Evolutionary conservation across 2,329 filamentous ascomycete genomes (phyloP), one percentile per base, ranked within the genome.

Genomic region (Cytospora schulzeri): DNA sequence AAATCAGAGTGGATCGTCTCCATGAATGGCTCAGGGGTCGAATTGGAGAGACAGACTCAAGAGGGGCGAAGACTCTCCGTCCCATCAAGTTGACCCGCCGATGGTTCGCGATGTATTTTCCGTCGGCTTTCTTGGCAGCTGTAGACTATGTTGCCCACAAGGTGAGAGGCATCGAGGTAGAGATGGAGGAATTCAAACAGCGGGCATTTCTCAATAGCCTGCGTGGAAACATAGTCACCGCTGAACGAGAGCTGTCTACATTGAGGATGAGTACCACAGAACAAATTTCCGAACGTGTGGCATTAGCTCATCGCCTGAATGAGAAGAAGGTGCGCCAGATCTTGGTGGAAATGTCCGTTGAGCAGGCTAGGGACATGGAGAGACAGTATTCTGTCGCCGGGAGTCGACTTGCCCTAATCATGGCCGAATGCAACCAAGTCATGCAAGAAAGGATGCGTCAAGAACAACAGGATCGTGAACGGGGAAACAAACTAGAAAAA

Each of bases 391-490:
- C 54, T 41, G 33, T 22, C 22, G 54, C 54, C 31, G 33, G 11
- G 22, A 41, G 22, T 26, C 35, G 33, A 5, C 31, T 57, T n/a
- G 38, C 22, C n/a, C 19, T 57, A 17, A 4, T 41, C n/a, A 57
- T 57, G 54, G 35, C n/a, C 31, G 54, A 57, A 22, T 22, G 22
- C 35, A 57, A 45, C 31, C 54, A 57, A 41, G 54, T 38, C 14
- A 41, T 57, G 54, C 54, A 57, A 28, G n/a, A 45, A 12, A n/a
- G 33, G 33, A 57, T 57, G 35, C 33, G 38, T 57, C 54, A 57
- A 45, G 54, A 57, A 45, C 33, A 57, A 14, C 14, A n/a, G 12
- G 35, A 29, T 22, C 35, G 54, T 22, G 22, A 22, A 24, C 54
- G 38, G 24, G 17, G 8, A 9, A 38, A 28, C 33, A 9, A 57